Conservation (phyloP, 169 alveolate species). For the Plasmodium gonderi region DNA sequence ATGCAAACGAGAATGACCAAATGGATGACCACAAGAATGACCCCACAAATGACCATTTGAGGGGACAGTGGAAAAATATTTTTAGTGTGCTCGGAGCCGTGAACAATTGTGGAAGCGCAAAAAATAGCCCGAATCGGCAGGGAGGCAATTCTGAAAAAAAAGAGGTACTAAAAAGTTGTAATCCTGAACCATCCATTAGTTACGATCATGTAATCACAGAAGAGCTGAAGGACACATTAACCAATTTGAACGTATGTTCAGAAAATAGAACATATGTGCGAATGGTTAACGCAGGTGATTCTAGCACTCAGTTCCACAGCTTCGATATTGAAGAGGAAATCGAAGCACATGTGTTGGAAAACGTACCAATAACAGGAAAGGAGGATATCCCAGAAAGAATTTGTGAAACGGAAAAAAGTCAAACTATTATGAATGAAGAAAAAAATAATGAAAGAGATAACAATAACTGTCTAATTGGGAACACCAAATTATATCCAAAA, state of each 20-base stretch:
- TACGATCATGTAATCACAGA: not conserved
- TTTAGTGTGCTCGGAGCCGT: not conserved
- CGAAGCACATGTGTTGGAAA: not conserved
- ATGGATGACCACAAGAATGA: not conserved
- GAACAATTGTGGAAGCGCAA: not conserved
- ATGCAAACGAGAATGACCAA: not conserved
- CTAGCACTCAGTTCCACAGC: not conserved
- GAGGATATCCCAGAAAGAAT: not conserved
- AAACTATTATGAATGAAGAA: not conserved
- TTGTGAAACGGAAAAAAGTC: not conserved
- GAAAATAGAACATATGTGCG: not conserved
- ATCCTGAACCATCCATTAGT: not conserved
- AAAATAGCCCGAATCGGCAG: not conserved
- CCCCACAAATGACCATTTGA: not conserved
- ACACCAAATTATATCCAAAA: slow-evolving; percentile 10
- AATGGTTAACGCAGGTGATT: not conserved
- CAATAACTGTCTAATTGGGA: not conserved
- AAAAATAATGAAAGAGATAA: not conserved
- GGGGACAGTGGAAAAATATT: not conserved
- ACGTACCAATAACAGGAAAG: not conserved
- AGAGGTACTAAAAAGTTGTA: too few species aligned
- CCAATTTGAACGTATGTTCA: not conserved
- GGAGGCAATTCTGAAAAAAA: too few species aligned
- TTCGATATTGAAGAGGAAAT: not conserved
- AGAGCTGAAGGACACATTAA: not conserved